Evolutionary conservation across 2,329 filamentous ascomycete genomes (phyloP).

Genomic region (Beauveria pseudobassiana): DNA sequence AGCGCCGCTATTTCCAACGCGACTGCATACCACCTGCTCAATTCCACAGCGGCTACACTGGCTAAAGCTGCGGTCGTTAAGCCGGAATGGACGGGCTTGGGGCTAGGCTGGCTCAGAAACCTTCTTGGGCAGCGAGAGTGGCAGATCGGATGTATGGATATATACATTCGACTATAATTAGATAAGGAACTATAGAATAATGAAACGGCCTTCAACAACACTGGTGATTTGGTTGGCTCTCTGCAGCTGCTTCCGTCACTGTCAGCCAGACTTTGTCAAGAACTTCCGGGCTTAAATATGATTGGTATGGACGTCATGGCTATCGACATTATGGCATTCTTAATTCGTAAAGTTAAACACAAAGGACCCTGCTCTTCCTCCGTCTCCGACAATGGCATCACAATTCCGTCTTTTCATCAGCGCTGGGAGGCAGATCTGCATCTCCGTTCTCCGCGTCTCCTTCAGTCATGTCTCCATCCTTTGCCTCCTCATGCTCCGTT

Average conservation of each 20-base stretch:
- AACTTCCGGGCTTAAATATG: background rate
- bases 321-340: slow-evolving; percentile 11
- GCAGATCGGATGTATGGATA: slow-evolving; percentile 84
- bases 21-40: slow-evolving; percentile 49
- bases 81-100: slow-evolving; percentile 67
- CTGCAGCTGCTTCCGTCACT: background rate
- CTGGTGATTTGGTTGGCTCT: background rate
- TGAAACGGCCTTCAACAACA: background rate
- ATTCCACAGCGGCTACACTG: slow-evolving; percentile 62
- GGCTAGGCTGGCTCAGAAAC: slow-evolving; percentile 79
- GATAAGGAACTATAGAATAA: background rate
- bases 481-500: no score
- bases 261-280: background rate
- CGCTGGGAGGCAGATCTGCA: background rate
- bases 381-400: background rate
- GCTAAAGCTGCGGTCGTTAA: slow-evolving; percentile 59
- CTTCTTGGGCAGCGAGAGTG: slow-evolving; percentile 78
- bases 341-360: slow-evolving; percentile 2
- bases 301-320: slow-evolving; percentile 5
- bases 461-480: background rate
- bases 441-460: background rate
- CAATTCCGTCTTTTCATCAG: slow-evolving; percentile 1
- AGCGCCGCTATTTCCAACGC: slow-evolving; percentile 34
- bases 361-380: background rate
- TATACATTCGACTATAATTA: slow-evolving; percentile 65